Percentiles rank a stretch among this genome's conserved stretches.
Evolutionary conservation across 345 rosid species (phyloP).

Genomic region (Acer campestre): DNA sequence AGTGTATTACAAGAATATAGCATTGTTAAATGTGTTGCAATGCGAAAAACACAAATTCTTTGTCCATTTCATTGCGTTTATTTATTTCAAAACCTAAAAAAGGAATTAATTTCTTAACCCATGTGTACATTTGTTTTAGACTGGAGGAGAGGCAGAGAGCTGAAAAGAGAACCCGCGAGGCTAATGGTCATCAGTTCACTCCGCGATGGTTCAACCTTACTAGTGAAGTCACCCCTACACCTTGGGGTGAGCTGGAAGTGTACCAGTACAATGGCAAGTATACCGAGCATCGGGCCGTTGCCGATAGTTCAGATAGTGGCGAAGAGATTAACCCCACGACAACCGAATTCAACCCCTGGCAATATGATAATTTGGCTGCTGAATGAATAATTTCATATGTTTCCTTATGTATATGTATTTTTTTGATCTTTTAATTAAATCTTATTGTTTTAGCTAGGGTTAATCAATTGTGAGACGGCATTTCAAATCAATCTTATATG

Average conservation of each 20-base stretch:
- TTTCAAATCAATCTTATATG: not conserved
- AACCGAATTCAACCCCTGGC: constrained; percentile 75
- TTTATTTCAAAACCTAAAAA: not conserved
- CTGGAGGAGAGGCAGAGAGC: constrained; percentile 84
- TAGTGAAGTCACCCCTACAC: constrained; percentile 65
- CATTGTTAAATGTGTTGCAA: not conserved
- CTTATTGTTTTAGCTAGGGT: not conserved
- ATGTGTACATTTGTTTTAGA: constrained; percentile 28
- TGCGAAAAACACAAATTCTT: not conserved
- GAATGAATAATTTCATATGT: constrained; percentile 8
- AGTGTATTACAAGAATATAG: not conserved
- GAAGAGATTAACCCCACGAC: constrained; percentile 43
- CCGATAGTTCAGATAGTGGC: constrained; percentile 42
- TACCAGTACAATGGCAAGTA: constrained; percentile 80
- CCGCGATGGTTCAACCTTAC: constrained; percentile 77
- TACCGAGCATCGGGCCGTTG: constrained; percentile 47
- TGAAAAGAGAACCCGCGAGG: constrained; percentile 72
- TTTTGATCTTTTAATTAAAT: not conserved
- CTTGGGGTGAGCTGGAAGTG: constrained; percentile 87
- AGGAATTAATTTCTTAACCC: not conserved
- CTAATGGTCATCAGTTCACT: constrained; percentile 52
- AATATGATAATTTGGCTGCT: constrained; percentile 42
- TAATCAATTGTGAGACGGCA: not conserved
- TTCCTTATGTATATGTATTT: constrained; percentile 9
- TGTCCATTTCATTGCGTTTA: not conserved